Evolutionary conservation across 495 filamentous ascomycete genomes (phyloP).

Genomic region (Aspergillus coremiiformis): DNA sequence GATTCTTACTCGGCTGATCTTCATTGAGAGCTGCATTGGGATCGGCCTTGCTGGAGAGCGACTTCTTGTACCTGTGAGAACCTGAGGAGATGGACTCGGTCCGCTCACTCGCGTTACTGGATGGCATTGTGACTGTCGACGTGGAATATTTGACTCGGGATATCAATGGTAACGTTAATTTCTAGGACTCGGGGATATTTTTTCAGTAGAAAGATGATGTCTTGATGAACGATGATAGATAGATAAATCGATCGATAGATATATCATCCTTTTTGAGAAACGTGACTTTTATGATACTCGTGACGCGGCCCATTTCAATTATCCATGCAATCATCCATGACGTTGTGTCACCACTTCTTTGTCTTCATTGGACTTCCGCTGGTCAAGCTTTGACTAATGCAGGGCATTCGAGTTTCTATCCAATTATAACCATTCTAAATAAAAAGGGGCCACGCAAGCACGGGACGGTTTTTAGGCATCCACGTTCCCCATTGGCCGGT

Average conservation of each 20-base stretch:
- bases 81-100: slow-evolving; percentile 23
- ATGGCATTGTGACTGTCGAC: slow-evolving; percentile 12
- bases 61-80: slow-evolving; percentile 45
- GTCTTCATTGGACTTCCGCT: background rate
- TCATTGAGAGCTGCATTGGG: slow-evolving; percentile 82
- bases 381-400: slow-evolving; percentile 23
- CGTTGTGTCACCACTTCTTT: background rate
- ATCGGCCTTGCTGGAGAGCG: slow-evolving; percentile 67
- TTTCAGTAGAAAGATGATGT: no score
- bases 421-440: background rate
- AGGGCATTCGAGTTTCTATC: slow-evolving; percentile 11
- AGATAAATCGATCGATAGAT: no score
- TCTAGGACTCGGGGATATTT: no score
- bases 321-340: slow-evolving; percentile 3
- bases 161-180: no score
- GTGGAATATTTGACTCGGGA: no score
- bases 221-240: background rate
- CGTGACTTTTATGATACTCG: background rate
- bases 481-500: background rate
- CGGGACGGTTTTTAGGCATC: background rate
- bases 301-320: slow-evolving; percentile 14
- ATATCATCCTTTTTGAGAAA: no score
- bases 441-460: slow-evolving; percentile 2
- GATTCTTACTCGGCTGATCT: slow-evolving; percentile 77
- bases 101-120: slow-evolving; percentile 22